Evolutionary conservation across 1,284 basidiomycete genomes (phyloP), one percentile per base, ranked within the genome.

Genomic region (Pholiota adiposa): DNA sequence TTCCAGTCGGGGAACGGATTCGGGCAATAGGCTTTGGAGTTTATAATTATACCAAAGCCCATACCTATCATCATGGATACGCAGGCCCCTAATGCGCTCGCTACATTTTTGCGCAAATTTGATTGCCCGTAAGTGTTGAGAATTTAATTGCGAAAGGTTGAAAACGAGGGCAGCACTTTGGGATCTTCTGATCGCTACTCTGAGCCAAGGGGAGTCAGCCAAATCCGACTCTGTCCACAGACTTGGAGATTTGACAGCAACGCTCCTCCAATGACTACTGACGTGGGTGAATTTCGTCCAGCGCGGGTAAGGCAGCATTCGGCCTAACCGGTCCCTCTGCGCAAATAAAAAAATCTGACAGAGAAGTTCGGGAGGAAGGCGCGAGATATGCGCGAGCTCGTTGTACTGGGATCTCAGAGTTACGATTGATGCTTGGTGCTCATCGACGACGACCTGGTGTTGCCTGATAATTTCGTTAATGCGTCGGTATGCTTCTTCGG

Each of bases 331-430:
- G 38, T 40, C 18, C 18, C 8, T 40, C 38, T 40, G 38, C 19
- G 44, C 34, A 14, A 40, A 48, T 1, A 36, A 33, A n/a, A 63
- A 61, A 19, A 63, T 65, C 18, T 19, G 51, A 51, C 62, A 71
- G 40, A 74, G 63, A 2, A 73, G 34, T 61, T 75, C 73, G 1
- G 69, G 63, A 5, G 74, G 73, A 16, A 75, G 64, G 18, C 56
- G 50, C 14, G 66, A 69, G 25, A 70, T 71, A 4, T 63, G 48
- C n/a, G 65, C 43, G 14, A 58, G 41, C 7, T 16, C 31, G 53
- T 49, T 62, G 23, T 52, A 44, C 51, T 53, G 38, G 6, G 34
- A 36, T 40, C 53, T 65, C 38, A 68, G n/a, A 2, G 36, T 27
- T 19, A 41, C 41, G 31, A 68, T 65, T 19, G 44, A 44, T 14